A percentile compares a stretch with the other conserved stretches of the same genome.
Evolutionary conservation across 345 rosid genomes (phyloP).

Genomic region (Hibiscus trionum): DNA sequence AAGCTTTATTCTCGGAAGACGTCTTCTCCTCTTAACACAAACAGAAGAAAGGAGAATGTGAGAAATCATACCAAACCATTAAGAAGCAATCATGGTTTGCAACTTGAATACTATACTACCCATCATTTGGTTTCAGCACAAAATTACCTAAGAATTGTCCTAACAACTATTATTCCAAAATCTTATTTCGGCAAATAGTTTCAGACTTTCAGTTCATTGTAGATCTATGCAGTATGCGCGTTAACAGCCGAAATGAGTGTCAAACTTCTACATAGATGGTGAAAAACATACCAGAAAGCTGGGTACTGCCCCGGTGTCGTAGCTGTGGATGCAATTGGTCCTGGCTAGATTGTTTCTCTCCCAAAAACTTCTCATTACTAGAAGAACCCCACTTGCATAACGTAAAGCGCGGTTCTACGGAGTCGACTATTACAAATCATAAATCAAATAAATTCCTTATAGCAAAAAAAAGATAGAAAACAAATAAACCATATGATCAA

Average conservation of each 20-base stretch:
- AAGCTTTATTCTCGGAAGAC: conserved; percentile 16
- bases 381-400: conserved; percentile 67
- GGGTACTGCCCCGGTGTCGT: conserved; percentile 35
- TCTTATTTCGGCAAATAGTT: background rate
- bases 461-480: background rate
- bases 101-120: background rate
- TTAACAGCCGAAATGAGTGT: background rate
- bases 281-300: conserved; percentile 43
- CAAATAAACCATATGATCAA: background rate
- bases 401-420: conserved; percentile 40
- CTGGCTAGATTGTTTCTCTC: conserved; percentile 22
- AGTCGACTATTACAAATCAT: conserved; percentile 27
- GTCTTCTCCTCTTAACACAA: conserved; percentile 28
- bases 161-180: background rate
- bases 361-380: conserved; percentile 18
- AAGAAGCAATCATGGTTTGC: background rate
- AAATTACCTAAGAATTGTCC: background rate
- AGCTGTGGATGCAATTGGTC: conserved; percentile 33
- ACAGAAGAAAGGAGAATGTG: conserved; percentile 5
- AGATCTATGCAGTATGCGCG: background rate
- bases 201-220: background rate
- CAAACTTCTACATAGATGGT: background rate
- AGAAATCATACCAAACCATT: conserved; percentile 5
- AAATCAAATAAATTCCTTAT: background rate
- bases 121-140: background rate